Conservation (phyloP, 768 basidiomycete genomes). For the Termitomyces sp. region DNA sequence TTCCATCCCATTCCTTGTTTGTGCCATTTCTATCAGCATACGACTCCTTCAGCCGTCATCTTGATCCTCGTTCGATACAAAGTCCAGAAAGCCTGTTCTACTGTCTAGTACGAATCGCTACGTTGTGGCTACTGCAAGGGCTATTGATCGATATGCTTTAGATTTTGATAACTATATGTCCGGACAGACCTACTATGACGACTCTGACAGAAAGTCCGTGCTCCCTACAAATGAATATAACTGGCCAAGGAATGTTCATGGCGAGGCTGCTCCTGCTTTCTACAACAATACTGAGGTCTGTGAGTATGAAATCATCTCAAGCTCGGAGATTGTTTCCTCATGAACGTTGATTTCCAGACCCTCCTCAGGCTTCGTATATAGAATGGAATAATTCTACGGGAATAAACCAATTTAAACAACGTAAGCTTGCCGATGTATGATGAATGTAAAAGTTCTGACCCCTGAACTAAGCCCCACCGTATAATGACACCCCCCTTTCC, state of each 20-base stretch:
- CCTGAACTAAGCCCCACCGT: neutral
- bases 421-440: neutral
- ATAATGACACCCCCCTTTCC: neutral
- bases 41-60: neutral
- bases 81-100: slow-evolving; percentile 3
- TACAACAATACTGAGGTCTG: neutral
- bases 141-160: neutral
- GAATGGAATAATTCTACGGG: slow-evolving; percentile 2
- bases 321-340: neutral
- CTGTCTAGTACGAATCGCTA: slow-evolving; percentile 4
- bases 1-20: slow-evolving; percentile 4
- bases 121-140: neutral
- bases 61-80: slow-evolving; percentile 7
- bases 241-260: neutral
- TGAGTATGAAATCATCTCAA: neutral
- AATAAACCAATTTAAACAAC: neutral
- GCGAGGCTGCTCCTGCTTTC: neutral
- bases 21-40: neutral
- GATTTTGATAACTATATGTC: slow-evolving; percentile 12
- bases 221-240: slow-evolving; percentile 2
- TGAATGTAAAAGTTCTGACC: neutral
- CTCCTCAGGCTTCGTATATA: neutral
- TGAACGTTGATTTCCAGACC: neutral
- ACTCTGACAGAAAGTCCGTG: slow-evolving; percentile 3
- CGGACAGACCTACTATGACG: slow-evolving; percentile 1